These are phyloP conservation scores for Diplogelasinospora grovesii DNA, from an alignment of 495 filamentous ascomycete species.

Conservation along the genomic window DNA sequence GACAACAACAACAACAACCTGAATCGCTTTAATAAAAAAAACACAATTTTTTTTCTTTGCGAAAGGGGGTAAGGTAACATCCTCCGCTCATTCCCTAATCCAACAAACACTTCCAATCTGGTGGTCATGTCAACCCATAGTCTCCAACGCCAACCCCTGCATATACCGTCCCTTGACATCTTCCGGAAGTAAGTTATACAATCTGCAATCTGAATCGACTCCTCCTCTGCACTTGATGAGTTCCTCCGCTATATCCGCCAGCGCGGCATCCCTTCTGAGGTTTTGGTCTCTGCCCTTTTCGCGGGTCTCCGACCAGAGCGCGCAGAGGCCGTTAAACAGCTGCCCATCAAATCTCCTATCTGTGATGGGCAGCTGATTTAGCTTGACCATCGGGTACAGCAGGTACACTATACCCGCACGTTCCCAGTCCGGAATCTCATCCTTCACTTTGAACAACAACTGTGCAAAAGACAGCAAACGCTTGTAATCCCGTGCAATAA, in stretches of 20 bases:
- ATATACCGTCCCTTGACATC: conserved; percentile 24
- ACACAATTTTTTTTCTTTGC: no score
- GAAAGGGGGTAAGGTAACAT: no score
- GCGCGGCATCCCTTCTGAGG: conserved; percentile 49
- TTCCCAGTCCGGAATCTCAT: conserved; percentile 57
- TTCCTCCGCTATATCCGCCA: conserved; percentile 71
- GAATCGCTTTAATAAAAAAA: no score
- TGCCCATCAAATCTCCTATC: conserved; percentile 44
- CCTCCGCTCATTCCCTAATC: no score
- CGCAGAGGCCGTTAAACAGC: conserved; percentile 57
- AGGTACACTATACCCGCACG: conserved; percentile 74
- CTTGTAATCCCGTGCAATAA: conserved; percentile 71
- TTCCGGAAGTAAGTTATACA: conserved; percentile 23
- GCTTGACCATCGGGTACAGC: conserved; percentile 57
- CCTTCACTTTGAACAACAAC: conserved; percentile 61
- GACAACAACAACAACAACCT: no score
- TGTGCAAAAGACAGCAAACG: conserved; percentile 40
- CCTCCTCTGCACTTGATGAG: conserved; percentile 18
- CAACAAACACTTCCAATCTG: no score
- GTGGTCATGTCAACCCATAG: conserved; percentile 12
- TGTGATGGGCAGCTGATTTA: conserved; percentile 22
- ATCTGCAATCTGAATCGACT: conserved; percentile 17
- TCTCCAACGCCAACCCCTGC: conserved; percentile 20
- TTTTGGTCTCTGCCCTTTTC: no score
- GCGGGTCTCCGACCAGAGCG: conserved; percentile 51